Evolutionary conservation across 768 basidiomycete genomes (phyloP).

Genomic region (Xerocomus spinulosus): DNA sequence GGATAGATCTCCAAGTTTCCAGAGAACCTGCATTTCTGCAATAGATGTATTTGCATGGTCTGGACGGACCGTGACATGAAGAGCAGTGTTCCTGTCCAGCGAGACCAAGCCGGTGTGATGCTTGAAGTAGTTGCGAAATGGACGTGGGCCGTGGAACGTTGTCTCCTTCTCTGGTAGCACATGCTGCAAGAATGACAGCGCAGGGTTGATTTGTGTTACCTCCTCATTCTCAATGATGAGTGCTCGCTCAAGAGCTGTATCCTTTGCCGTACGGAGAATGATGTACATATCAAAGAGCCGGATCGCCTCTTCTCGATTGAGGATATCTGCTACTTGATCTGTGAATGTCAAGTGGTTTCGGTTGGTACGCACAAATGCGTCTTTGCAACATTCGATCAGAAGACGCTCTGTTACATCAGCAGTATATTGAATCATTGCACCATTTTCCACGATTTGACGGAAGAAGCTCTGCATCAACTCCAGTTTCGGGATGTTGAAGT

Average conservation of each 20-base stretch:
- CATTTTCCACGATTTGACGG: slow-evolving; percentile 10
- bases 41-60: neutral
- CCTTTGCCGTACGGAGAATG: neutral
- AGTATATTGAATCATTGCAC: slow-evolving; percentile 22
- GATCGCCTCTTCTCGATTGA: slow-evolving; percentile 8
- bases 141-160: neutral
- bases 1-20: too few relatives aligned
- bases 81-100: neutral
- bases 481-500: slow-evolving; percentile 6
- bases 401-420: slow-evolving; percentile 16
- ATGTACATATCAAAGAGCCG: slow-evolving; percentile 2
- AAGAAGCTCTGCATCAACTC: slow-evolving; percentile 9
- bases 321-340: slow-evolving; percentile 13
- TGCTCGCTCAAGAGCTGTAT: neutral
- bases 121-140: neutral
- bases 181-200: neutral
- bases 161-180: neutral
- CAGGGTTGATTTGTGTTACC: neutral
- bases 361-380: slow-evolving; percentile 14
- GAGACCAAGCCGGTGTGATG: neutral
- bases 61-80: neutral
- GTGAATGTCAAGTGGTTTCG: slow-evolving; percentile 14
- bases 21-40: neutral
- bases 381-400: slow-evolving; percentile 19
- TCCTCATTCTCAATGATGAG: neutral